phyloP scores from a whole-genome alignment of 768 basidiomycete genomes.

The Rhizopogon sp. region DNA sequence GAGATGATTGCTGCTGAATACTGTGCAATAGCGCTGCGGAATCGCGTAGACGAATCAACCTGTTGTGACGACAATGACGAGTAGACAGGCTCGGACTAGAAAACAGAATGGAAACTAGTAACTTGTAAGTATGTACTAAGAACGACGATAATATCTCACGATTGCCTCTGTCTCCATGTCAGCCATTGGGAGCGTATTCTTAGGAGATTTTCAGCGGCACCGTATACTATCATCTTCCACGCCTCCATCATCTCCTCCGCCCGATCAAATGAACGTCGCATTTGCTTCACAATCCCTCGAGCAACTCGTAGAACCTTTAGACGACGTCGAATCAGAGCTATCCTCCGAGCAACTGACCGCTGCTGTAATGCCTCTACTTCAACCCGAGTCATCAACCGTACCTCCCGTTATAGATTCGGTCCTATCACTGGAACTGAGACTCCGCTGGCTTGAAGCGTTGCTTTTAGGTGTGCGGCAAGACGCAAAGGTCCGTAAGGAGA shows the following conservation, averaged over 20 bases:
- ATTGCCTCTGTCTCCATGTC: too few species aligned
- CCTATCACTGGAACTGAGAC: slow-evolving; percentile 67
- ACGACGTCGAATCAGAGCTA: slow-evolving; percentile 18
- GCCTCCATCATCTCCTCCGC: slow-evolving; percentile 42
- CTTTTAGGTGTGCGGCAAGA: slow-evolving; percentile 59
- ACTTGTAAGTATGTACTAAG: too few species aligned
- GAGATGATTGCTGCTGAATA: slow-evolving; percentile 37
- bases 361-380: background rate
- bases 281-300: slow-evolving; percentile 2
- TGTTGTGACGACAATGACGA: too few species aligned
- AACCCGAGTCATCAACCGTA: slow-evolving; percentile 1
- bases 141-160: too few species aligned
- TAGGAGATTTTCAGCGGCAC: too few species aligned
- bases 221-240: slow-evolving; percentile 44
- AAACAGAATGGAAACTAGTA: too few species aligned
- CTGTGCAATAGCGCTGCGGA: slow-evolving; percentile 33
- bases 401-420: slow-evolving; percentile 48
- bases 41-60: slow-evolving; percentile 36
- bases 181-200: too few species aligned
- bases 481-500: slow-evolving; percentile 35
- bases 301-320: slow-evolving; percentile 3
- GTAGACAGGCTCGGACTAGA: too few species aligned
- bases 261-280: slow-evolving; percentile 13
- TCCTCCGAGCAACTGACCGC: background rate
- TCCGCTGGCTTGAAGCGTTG: slow-evolving; percentile 82